These are phyloP conservation scores for Argentina anserina DNA, from an alignment of 306 rosid species.

Conservation along the genomic window DNA sequence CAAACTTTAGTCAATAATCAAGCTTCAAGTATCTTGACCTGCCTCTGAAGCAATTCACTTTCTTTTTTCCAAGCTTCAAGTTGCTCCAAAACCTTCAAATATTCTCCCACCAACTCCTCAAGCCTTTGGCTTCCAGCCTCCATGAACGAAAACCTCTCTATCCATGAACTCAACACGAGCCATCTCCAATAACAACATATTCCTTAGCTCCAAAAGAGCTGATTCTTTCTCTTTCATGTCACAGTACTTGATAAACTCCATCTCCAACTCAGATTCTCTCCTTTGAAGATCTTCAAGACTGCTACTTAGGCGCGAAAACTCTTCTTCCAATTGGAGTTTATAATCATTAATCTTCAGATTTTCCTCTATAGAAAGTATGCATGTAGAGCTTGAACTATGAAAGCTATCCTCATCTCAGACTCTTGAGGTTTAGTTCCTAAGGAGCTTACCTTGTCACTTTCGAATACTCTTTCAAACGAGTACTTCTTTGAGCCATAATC, in stretches of 20 bases:
- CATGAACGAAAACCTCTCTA: conserved; percentile 41
- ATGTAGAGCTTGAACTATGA: conserved; percentile 15
- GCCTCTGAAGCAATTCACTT: conserved; percentile 41
- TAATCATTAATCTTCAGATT: conserved; percentile 12
- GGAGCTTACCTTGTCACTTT: conserved; percentile 2
- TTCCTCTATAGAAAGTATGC: conserved; percentile 6
- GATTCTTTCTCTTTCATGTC: conserved; percentile 59
- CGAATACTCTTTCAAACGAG: conserved; percentile 14
- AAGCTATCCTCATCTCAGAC: conserved; percentile 28
- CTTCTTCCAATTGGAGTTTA: conserved; percentile 27
- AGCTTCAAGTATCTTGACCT: conserved; percentile 47
- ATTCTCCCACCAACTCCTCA: conserved; percentile 35
- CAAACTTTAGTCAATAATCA: neutral
- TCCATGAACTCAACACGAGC: conserved; percentile 50
- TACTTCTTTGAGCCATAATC: conserved; percentile 44
- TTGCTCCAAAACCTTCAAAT: conserved; percentile 33
- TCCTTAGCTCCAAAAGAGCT: conserved; percentile 36
- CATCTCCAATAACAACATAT: conserved; percentile 41
- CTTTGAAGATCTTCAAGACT: conserved; percentile 45
- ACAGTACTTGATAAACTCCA: conserved; percentile 42
- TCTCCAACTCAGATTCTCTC: conserved; percentile 45
- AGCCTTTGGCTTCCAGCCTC: conserved; percentile 43
- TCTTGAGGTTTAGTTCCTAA: conserved; percentile 21
- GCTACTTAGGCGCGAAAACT: conserved; percentile 37
- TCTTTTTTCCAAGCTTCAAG: conserved; percentile 49